Percentiles rank a stretch among this genome's conserved stretches.
phyloP scores from a whole-genome alignment of 805 yeast genomes.

The Ogataea angusta region DNA sequence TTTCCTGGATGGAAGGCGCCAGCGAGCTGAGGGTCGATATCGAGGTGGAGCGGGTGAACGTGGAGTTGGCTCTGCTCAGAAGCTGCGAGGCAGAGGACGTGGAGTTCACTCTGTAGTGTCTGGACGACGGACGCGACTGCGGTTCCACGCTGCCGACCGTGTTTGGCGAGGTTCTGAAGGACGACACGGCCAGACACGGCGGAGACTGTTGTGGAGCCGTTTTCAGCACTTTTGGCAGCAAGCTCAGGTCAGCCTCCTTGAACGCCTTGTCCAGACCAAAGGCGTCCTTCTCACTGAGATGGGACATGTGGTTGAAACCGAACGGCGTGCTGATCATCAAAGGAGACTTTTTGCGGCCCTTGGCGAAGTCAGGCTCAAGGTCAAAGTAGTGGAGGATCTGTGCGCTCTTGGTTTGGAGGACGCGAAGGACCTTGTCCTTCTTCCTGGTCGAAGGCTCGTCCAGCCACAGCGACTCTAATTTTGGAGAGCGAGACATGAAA shows the following conservation, averaged over 20 bases:
- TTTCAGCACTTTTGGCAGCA: conserved; percentile 14
- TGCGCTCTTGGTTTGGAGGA: conserved; percentile 11
- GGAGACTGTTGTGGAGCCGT: conserved; percentile 3
- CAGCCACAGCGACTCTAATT: conserved; percentile 25
- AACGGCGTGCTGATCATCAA: conserved; percentile 32
- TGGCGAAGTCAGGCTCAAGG: conserved; percentile 11
- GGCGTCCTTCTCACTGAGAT: conserved; percentile 27
- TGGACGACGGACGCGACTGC: conserved; percentile 2
- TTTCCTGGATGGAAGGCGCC: conserved; percentile 13
- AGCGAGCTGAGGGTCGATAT: conserved; percentile 25
- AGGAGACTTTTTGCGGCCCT: conserved; percentile 10
- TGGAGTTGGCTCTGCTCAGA: conserved; percentile 23
- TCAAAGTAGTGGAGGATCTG: conserved; percentile 22
- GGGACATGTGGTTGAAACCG: conserved; percentile 33
- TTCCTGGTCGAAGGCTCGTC: conserved; percentile 16
- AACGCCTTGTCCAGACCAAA: conserved; percentile 33
- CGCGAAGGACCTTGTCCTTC: conserved; percentile 11
- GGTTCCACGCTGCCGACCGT: neutral
- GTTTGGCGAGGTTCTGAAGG: conserved; percentile 32
- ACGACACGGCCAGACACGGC: conserved; percentile 28
- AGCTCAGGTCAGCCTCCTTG: conserved; percentile 13
- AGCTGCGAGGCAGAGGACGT: conserved; percentile 21
- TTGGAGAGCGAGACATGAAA: conserved; percentile 20
- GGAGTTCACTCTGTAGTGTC: conserved; percentile 17
- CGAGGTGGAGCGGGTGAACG: conserved; percentile 31